These are phyloP conservation scores for Xylaria grammica DNA, from an alignment of 495 filamentous ascomycete species.

Conservation along the genomic window DNA sequence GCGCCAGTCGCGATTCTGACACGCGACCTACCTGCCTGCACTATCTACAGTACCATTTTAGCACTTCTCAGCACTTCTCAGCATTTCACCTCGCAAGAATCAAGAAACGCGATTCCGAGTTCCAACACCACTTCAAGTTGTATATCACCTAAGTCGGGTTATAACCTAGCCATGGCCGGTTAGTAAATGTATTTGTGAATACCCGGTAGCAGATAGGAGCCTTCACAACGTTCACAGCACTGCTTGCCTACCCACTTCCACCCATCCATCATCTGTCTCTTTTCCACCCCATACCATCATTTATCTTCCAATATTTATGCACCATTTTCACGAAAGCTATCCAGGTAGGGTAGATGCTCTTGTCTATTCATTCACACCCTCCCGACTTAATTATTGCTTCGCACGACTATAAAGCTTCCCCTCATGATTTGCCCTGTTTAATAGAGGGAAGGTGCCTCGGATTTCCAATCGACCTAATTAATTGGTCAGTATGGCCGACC, in stretches of 20 bases:
- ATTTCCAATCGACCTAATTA: neutral
- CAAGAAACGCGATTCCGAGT: too few relatives aligned
- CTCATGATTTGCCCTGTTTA: constrained; percentile 7
- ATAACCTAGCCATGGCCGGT: too few relatives aligned
- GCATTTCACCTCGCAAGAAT: too few relatives aligned
- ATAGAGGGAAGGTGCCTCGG: constrained; percentile 8
- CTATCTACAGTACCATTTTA: too few relatives aligned
- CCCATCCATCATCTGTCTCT: neutral
- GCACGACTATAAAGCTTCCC: neutral
- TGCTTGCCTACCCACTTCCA: neutral
- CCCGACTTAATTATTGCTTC: neutral
- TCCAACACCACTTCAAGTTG: too few relatives aligned
- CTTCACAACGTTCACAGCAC: neutral
- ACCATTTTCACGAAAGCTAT: neutral
- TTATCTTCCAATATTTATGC: neutral
- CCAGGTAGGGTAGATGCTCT: neutral
- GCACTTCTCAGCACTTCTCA: too few relatives aligned
- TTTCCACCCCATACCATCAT: neutral
- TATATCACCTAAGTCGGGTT: too few relatives aligned
- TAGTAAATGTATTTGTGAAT: too few relatives aligned
- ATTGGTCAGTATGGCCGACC: constrained; percentile 27
- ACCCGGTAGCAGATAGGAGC: too few relatives aligned
- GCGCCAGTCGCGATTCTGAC: constrained; percentile 7
- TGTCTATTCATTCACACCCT: neutral
- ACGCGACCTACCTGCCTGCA: neutral